Conservation (phyloP, 106 monocot species). For the Apostasia ramifera region DNA sequence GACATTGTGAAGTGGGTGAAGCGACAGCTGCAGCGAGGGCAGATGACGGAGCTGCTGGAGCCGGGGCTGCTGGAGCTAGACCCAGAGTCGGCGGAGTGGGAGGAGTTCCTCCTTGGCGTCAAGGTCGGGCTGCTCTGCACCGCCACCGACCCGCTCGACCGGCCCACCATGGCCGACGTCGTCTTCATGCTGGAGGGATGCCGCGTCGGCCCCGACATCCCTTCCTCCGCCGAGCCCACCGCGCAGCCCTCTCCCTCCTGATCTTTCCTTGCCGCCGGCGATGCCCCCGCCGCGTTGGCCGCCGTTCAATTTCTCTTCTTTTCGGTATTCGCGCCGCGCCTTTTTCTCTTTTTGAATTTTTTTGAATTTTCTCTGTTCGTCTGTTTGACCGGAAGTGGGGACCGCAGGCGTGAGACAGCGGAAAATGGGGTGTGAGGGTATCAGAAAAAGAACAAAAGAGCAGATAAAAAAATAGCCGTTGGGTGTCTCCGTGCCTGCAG, state of each 20-base stretch:
- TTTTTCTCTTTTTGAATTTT: neutral
- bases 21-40: conserved; percentile 80
- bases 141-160: conserved; percentile 59
- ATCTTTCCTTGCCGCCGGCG: neutral
- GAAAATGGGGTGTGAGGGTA: neutral
- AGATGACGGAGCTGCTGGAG: conserved; percentile 72
- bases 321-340: neutral
- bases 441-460: neutral
- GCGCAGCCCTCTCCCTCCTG: conserved; percentile 54
- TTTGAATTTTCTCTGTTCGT: neutral
- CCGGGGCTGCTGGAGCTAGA: conserved; percentile 93
- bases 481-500: neutral
- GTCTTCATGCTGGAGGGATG: conserved; percentile 99
- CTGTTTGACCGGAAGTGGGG: neutral
- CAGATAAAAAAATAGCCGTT: neutral
- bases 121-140: conserved; percentile 97
- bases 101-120: conserved; percentile 86
- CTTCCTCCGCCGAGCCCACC: conserved; percentile 83
- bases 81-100: conserved; percentile 95
- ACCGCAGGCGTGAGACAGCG: neutral
- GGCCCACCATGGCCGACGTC: conserved; percentile 76
- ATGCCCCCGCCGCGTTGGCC: neutral
- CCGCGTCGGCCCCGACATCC: conserved; percentile 72
- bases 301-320: neutral
- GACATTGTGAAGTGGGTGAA: conserved; percentile 99